phyloP scores from a whole-genome alignment of 169 alveolate genomes.

The Plasmodium reichenowi region DNA sequence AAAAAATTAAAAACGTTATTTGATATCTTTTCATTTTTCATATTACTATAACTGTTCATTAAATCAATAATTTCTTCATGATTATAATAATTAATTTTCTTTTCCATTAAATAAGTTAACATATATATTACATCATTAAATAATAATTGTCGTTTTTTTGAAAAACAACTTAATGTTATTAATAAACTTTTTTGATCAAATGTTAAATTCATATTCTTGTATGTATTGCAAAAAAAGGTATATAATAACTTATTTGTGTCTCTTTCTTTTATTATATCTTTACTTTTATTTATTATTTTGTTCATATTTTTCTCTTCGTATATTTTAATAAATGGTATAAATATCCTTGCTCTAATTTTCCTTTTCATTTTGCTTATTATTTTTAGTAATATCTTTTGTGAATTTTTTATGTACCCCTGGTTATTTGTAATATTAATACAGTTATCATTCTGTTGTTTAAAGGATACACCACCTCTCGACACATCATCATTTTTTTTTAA shows the following conservation, averaged over 20 bases:
- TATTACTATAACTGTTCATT: slow-evolving; percentile 35
- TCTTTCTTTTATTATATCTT: not conserved
- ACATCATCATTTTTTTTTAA: not conserved
- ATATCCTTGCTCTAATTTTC: slow-evolving; percentile 22
- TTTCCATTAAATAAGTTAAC: slow-evolving; percentile 39
- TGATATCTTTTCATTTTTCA: slow-evolving; percentile 30
- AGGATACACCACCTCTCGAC: not conserved
- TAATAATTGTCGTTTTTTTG: slow-evolving; percentile 11
- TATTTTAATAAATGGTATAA: slow-evolving; percentile 30
- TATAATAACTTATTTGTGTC: not conserved
- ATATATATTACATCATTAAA: slow-evolving; percentile 21
- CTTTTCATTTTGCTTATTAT: slow-evolving; percentile 45
- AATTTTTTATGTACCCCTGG: not conserved
- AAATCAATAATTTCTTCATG: slow-evolving; percentile 25
- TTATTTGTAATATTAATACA: not conserved
- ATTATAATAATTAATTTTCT: slow-evolving; percentile 47
- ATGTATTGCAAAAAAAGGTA: slow-evolving; percentile 16
- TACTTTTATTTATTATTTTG: no score
- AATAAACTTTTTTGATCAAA: slow-evolving; percentile 30
- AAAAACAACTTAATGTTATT: slow-evolving; percentile 39
- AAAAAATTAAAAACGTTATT: slow-evolving; percentile 40
- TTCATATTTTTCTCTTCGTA: not conserved
- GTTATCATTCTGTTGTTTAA: not conserved
- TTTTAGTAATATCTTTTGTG: slow-evolving; percentile 20
- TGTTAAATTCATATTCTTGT: slow-evolving; percentile 31